Evolutionary conservation across 176 grass and related monocot genomes (phyloP).

Genomic region (Eragrostis curvula): DNA sequence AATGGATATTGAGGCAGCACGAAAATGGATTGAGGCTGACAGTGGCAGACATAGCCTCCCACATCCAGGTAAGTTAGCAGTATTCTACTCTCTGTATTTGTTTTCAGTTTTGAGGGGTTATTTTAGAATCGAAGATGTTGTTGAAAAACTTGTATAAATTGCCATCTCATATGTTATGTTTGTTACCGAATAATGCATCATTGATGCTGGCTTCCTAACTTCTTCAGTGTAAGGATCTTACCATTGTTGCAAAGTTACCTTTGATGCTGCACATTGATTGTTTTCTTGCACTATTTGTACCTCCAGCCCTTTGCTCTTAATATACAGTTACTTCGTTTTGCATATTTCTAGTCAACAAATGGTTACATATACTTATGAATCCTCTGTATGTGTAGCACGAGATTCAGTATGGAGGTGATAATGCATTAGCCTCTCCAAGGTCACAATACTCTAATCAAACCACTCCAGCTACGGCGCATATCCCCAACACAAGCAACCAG

Average conservation of each 20-base stretch:
- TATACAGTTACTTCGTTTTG: background rate
- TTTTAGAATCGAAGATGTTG: background rate
- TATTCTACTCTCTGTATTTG: background rate
- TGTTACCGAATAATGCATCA: background rate
- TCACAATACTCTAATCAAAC: conserved; percentile 53
- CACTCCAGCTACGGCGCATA: conserved; percentile 25
- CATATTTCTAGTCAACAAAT: background rate
- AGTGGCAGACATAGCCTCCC: conserved; percentile 54
- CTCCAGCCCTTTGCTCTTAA: background rate
- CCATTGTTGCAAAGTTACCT: conserved; percentile 1
- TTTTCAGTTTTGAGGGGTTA: background rate
- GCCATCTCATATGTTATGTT: background rate
- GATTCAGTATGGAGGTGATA: conserved; percentile 68
- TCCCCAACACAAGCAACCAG: conserved; percentile 49
- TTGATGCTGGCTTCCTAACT: background rate
- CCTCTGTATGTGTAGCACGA: conserved; percentile 56
- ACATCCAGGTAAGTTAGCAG: conserved; percentile 56
- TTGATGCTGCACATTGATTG: background rate
- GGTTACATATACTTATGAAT: conserved; percentile 4
- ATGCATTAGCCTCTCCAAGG: conserved; percentile 55
- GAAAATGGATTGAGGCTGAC: conserved; percentile 64
- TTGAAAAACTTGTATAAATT: conserved; percentile 15
- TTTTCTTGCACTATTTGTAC: background rate
- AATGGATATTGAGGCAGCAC: conserved; percentile 71
- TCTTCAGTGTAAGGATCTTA: background rate